These are phyloP conservation scores for Saccharum officinarum DNA, from an alignment of 176 grass and related monocot species.

Conservation along the genomic window DNA sequence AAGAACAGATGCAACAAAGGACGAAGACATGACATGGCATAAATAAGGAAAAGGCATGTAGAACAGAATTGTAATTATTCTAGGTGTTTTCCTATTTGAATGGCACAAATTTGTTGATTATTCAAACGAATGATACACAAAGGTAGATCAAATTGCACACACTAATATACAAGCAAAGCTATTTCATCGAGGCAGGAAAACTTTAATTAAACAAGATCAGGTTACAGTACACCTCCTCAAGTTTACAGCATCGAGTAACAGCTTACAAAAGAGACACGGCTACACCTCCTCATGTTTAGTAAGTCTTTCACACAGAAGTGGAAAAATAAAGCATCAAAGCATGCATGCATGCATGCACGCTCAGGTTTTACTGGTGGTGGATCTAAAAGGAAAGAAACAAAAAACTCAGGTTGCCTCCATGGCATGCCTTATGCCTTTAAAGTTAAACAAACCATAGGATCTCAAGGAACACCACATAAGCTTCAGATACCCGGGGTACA, in stretches of 20 bases:
- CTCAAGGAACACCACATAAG: slow-evolving; percentile 17
- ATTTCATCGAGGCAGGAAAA: slow-evolving; percentile 4
- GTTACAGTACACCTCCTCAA: slow-evolving; percentile 33
- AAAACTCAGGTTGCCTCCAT: slow-evolving; percentile 19
- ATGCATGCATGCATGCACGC: slow-evolving; percentile 12
- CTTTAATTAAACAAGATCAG: slow-evolving; percentile 18
- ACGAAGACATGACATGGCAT: neutral
- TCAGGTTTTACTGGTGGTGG: neutral
- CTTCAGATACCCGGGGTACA: neutral
- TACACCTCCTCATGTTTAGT: slow-evolving; percentile 17
- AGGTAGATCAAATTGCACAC: neutral
- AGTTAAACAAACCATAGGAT: slow-evolving; percentile 19
- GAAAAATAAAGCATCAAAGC: slow-evolving; percentile 32
- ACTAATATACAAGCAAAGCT: neutral
- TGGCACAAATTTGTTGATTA: slow-evolving; percentile 8
- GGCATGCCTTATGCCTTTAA: slow-evolving; percentile 27
- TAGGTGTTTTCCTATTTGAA: neutral
- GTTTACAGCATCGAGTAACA: slow-evolving; percentile 20
- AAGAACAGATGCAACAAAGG: no score
- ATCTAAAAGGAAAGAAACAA: slow-evolving; percentile 9
- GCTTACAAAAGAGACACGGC: neutral
- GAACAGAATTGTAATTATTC: neutral
- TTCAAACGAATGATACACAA: slow-evolving; percentile 1
- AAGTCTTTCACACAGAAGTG: slow-evolving; percentile 25
- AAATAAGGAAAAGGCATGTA: neutral